Conservation (phyloP, 805 yeast species). For the Torulaspora gathmanii region DNA sequence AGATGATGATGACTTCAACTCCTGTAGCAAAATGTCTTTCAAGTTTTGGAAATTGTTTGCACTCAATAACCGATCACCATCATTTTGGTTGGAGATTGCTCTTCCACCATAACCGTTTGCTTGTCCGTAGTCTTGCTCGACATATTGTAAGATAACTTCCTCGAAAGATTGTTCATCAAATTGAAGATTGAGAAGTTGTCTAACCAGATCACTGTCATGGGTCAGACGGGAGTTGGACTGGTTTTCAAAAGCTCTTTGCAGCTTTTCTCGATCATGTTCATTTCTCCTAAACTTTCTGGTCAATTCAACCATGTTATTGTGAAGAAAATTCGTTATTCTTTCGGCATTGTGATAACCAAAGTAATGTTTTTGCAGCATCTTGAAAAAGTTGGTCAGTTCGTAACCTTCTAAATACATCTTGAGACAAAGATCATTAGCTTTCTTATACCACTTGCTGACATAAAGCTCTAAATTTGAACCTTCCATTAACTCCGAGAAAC, state of each 20-base stretch:
- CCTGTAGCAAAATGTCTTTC: constrained; percentile 42
- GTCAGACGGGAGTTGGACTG: constrained; percentile 6
- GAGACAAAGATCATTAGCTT: constrained; percentile 62
- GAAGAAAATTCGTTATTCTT: constrained; percentile 22
- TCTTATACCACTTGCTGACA: constrained; percentile 55
- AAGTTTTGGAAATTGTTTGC: constrained; percentile 43
- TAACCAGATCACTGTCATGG: constrained; percentile 16
- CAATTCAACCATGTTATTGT: constrained; percentile 25
- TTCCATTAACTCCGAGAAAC: constrained; percentile 20
- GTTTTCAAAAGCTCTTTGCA: constrained; percentile 33
- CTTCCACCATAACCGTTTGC: background rate
- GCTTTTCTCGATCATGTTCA: constrained; percentile 18
- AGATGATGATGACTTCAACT: constrained; percentile 27
- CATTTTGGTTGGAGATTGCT: constrained; percentile 2
- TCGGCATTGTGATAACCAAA: constrained; percentile 37
- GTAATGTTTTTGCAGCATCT: constrained; percentile 51
- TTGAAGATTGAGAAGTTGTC: constrained; percentile 33
- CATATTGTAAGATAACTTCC: constrained; percentile 20
- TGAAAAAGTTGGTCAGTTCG: constrained; percentile 45
- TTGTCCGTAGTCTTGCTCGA: constrained; percentile 44
- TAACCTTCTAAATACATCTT: constrained; percentile 59
- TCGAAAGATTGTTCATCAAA: constrained; percentile 38
- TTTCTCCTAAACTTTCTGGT: constrained; percentile 27
- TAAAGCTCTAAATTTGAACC: constrained; percentile 48
- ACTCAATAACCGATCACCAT: constrained; percentile 36